A percentile compares a stretch with the other conserved stretches of the same genome.
Conservation (phyloP, 495 filamentous ascomycete species). For the Penicillium alfredii region DNA sequence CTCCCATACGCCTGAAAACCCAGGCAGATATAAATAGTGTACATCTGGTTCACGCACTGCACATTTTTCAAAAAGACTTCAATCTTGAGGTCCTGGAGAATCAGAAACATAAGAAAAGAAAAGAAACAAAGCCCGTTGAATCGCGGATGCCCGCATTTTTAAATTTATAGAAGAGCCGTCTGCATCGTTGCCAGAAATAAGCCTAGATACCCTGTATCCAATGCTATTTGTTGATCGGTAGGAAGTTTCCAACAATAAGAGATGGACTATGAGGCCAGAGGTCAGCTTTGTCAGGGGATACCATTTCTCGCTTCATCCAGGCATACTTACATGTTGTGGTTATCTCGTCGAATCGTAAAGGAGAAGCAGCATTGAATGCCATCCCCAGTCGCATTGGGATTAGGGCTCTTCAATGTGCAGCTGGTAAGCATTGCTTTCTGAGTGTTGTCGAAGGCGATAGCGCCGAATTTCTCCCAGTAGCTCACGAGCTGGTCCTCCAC, state of each 20-base stretch:
- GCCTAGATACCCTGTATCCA: conserved; percentile 8
- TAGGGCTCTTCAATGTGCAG: conserved; percentile 84
- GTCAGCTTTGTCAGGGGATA: too few relatives aligned
- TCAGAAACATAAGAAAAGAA: too few relatives aligned
- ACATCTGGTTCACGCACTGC: neutral
- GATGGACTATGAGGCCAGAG: too few relatives aligned
- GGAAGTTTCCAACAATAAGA: conserved; percentile 93
- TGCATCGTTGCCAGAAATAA: too few relatives aligned
- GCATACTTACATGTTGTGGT: conserved; percentile 84
- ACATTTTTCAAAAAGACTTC: neutral
- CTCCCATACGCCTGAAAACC: too few relatives aligned
- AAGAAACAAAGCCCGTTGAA: neutral
- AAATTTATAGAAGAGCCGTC: too few relatives aligned
- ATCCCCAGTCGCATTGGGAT: conserved; percentile 61
- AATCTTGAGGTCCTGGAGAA: neutral
- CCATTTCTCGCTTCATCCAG: too few relatives aligned
- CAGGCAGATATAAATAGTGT: too few relatives aligned
- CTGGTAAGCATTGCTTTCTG: conserved; percentile 96
- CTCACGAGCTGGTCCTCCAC: conserved; percentile 88
- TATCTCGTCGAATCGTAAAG: conserved; percentile 89
- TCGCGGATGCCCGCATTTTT: too few relatives aligned
- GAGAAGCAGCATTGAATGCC: conserved; percentile 94
- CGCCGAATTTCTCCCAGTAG: conserved; percentile 99
- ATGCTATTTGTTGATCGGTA: conserved; percentile 48
- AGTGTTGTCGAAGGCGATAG: conserved; percentile 94